Evolutionary conservation across 805 yeast species (phyloP), one percentile per base, ranked within the genome.

Genomic region (Candida piceae): DNA sequence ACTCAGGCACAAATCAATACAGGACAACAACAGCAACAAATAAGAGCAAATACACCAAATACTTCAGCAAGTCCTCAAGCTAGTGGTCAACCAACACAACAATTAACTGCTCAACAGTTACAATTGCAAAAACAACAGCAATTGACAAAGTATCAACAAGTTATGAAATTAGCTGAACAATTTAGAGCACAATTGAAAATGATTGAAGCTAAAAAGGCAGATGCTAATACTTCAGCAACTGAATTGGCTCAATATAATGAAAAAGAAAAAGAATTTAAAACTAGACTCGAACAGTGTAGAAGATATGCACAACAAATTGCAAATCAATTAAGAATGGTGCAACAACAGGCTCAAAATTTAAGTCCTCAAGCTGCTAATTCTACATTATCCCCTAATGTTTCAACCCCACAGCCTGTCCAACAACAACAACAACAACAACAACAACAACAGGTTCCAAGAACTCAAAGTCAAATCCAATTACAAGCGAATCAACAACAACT

Each of bases 151-250:
- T 55, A 69, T 39, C 70, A 68, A 44, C 63, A 65, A 34, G 65
- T 78, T 15, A 64, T 70, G 43, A 62, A 65, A 9, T 58, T 72
- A 29, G 62, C 78, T 9, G 69, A 63, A 29, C 76, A 70, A 39
- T 69, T 73, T 40, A 72, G 70, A 38, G 63, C 68, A 27, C 74
- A 70, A 38, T 59, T 78, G 43, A 69, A 68, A 12, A 62, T 67
- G n/a, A 63, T 78, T 31, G 75, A 72, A 36, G 66, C 67, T 7
- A 66, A 70, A 26, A 74, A 72, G 42, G 61, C 58, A 15, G 65
- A 68, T 26, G 66, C 68, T 9, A 62, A 60, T 20, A 46, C 73
- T 16, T 57, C 74, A 4, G 67, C 72, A 2, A 76, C 70, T 6
- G 72, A 69, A 35, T 39, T 67, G 26, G 56, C 66, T 4, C 63